Conservation (phyloP, 768 basidiomycete genomes). For the Paxillus rubicundulus region DNA sequence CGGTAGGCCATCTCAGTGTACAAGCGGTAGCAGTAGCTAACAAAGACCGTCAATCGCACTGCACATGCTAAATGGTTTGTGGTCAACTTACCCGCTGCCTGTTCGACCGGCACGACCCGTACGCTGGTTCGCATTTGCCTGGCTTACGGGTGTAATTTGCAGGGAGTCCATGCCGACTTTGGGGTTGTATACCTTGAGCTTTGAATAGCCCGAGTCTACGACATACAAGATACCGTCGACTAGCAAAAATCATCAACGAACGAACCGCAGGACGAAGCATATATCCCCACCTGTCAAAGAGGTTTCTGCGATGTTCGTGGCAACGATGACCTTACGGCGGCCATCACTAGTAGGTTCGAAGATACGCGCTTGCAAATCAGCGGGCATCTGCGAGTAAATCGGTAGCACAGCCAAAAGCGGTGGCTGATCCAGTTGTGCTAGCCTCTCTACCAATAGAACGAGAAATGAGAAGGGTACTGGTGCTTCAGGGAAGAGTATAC, state of each 20-base stretch:
- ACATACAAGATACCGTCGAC: constrained; percentile 98
- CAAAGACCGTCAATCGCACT: constrained; percentile 1
- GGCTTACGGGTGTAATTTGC: constrained; percentile 98
- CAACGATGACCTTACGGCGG: constrained; percentile 93
- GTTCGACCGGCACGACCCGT: constrained; percentile 97
- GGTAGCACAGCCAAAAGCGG: constrained; percentile 87
- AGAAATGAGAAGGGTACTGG: background rate
- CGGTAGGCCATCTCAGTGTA: constrained; percentile 97
- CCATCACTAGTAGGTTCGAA: constrained; percentile 94
- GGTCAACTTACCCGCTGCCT: constrained; percentile 74
- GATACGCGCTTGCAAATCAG: constrained; percentile 97
- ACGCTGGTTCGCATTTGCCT: constrained; percentile 95
- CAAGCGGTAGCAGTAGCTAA: constrained; percentile 90
- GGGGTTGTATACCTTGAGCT: constrained; percentile 98
- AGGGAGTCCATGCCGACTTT: constrained; percentile 99
- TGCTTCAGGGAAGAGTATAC: constrained; percentile 13
- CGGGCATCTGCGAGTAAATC: constrained; percentile 99
- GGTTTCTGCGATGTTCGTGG: constrained; percentile 98
- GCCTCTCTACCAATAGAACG: constrained; percentile 60
- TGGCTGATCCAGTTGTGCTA: constrained; percentile 90
- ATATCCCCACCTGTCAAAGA: constrained; percentile 76
- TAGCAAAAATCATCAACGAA: constrained; percentile 27
- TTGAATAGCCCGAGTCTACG: constrained; percentile 95
- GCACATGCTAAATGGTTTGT: background rate
- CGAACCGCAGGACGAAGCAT: background rate